Evolutionary conservation across 2,329 filamentous ascomycete species (phyloP), one percentile per base, ranked within the genome.

Genomic region (Dothistroma pini): DNA sequence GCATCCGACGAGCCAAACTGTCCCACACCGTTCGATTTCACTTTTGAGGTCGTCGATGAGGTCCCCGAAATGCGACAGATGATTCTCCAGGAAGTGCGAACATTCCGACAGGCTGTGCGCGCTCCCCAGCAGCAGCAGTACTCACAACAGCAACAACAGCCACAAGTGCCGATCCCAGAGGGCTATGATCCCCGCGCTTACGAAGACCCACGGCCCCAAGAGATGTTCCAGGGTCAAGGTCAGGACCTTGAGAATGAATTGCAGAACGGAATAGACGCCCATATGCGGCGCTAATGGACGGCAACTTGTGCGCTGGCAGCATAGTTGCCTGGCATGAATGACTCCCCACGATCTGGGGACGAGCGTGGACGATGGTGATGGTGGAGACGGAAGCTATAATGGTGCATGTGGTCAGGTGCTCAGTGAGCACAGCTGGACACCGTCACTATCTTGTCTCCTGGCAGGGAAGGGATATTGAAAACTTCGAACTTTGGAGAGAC

Each of bases 31-130:
- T 99, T 99, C 79, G 93, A 99, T 81, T 99, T 99, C 80, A 89
- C 93, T 75, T 99, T 99, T 73, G 95, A 99, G 76, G 88, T 96
- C n/a, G 86, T 97, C 44, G 93, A 99, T 57, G 95, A 97, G 50
- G 92, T 99, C 21, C 84, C 83, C 22, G 90, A 97, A 69, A 97
- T 99, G 93, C 90, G 95, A 75, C 88, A 88, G 77, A 96, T 97
- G 91, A 99, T 99, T 67, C 82, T 97, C 62, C 89, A 93, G n/a
- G 95, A 99, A 77, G 95, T 99, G 54, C 83, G 86, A 73, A 84
- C 87, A 67, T 99, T 99, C 86, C 86, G 95, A 65, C 81, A 63
- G 62, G 67, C 62, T 56, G 74, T 75, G 9, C 67, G 74, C 16
- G 69, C 70, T 31, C 75, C 73, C 49, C 79, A 83, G 63, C 79